phyloP scores from a whole-genome alignment of 2,329 filamentous ascomycete genomes.

The Allantophomopsis cytisporea region DNA sequence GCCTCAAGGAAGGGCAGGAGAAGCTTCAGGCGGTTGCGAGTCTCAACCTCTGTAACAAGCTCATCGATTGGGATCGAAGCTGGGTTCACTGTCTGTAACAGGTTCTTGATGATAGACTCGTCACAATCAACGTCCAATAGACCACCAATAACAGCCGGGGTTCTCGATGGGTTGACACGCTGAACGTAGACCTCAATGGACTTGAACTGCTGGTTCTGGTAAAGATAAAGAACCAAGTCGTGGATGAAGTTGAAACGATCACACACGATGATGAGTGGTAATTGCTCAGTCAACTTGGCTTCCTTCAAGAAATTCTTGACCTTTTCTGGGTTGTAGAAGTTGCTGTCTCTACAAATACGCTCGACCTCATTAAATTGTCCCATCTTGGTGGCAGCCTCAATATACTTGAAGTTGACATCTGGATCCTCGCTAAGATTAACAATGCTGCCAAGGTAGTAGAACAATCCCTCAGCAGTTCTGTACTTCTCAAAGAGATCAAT shows the following conservation, averaged over 20 bases:
- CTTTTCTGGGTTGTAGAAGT: slow-evolving; percentile 81
- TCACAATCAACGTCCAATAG: slow-evolving; percentile 95
- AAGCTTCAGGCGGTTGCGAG: slow-evolving; percentile 87
- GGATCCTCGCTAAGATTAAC: slow-evolving; percentile 93
- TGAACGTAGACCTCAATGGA: slow-evolving; percentile 98
- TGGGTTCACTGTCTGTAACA: slow-evolving; percentile 74
- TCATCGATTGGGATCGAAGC: slow-evolving; percentile 85
- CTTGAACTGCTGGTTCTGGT: slow-evolving; percentile 98
- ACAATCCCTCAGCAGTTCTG: slow-evolving; percentile 90
- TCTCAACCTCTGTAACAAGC: slow-evolving; percentile 88
- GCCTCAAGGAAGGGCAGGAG: slow-evolving; percentile 91
- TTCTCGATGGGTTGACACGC: slow-evolving; percentile 82
- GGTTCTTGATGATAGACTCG: slow-evolving; percentile 86
- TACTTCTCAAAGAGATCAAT: slow-evolving; percentile 97
- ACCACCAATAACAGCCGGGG: slow-evolving; percentile 85
- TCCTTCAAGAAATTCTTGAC: slow-evolving; percentile 99
- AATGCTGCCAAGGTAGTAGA: slow-evolving; percentile 96
- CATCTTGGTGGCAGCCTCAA: slow-evolving; percentile 91
- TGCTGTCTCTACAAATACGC: slow-evolving; percentile 91
- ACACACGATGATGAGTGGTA: slow-evolving; percentile 95
- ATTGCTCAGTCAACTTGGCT: slow-evolving; percentile 78
- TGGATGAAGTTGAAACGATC: slow-evolving; percentile 99
- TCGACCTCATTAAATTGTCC: slow-evolving; percentile 92
- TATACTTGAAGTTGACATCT: slow-evolving; percentile 98
- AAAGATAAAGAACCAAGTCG: slow-evolving; percentile 88